Conservation (phyloP, 2,329 filamentous ascomycete species). For the Xylaria polymorpha region DNA sequence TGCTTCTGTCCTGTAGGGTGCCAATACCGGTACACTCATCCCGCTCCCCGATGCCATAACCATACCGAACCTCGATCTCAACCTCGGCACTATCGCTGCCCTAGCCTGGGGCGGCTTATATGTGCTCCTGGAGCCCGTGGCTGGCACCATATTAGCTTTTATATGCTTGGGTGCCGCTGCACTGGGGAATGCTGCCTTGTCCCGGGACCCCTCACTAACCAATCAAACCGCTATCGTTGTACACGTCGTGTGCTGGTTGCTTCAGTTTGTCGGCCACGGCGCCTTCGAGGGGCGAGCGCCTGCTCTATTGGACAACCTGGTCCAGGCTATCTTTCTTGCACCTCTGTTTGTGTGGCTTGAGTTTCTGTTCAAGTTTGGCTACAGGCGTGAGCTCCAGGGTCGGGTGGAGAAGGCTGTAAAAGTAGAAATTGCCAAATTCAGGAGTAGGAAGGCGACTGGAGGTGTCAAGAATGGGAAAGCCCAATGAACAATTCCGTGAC, state of each 20-base stretch:
- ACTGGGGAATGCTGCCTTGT: conserved; percentile 78
- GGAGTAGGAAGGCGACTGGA: conserved; percentile 62
- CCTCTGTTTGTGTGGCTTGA: conserved; percentile 99
- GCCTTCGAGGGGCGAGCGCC: conserved; percentile 89
- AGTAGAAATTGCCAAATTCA: conserved; percentile 81
- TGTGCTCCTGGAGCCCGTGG: conserved; percentile 92
- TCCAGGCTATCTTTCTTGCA: conserved; percentile 91
- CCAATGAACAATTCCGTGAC: conserved; percentile 52
- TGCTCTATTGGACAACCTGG: conserved; percentile 87
- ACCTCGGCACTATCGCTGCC: conserved; percentile 72
- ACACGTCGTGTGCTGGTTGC: conserved; percentile 82
- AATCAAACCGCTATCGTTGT: conserved; percentile 71
- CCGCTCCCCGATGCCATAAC: conserved; percentile 74
- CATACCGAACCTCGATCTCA: conserved; percentile 74
- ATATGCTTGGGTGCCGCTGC: conserved; percentile 82
- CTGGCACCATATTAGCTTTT: conserved; percentile 80
- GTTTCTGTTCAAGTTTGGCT: conserved; percentile 88
- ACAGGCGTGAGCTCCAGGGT: conserved; percentile 85
- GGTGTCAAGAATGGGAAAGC: conserved; percentile 62
- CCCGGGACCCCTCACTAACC: conserved; percentile 62
- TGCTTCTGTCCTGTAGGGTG: conserved; percentile 58
- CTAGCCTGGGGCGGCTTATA: conserved; percentile 82
- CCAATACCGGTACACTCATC: conserved; percentile 72
- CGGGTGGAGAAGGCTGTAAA: conserved; percentile 81
- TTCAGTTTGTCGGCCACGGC: conserved; percentile 93